These are phyloP conservation scores for Nymphaea thermarum DNA, from an alignment of 164 flowering plant genomes.

Conservation along the genomic window DNA sequence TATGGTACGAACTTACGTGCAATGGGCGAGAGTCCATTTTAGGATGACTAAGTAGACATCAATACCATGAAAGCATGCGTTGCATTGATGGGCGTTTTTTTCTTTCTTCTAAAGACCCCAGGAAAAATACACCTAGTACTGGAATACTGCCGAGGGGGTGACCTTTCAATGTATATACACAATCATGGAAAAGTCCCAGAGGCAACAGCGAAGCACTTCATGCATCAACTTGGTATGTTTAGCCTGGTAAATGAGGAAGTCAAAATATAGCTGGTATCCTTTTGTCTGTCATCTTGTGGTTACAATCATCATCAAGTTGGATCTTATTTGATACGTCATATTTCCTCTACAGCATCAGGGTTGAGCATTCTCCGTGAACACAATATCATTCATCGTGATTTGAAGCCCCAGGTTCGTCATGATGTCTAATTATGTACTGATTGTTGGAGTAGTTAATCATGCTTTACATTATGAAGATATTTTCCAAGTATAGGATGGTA, in stretches of 20 bases:
- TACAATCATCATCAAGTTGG: not conserved
- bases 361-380: constrained; percentile 76
- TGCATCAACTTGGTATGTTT: constrained; percentile 78
- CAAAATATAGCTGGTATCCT: not conserved
- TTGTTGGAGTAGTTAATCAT: no score
- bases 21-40: no score
- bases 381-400: constrained; percentile 85
- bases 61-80: no score
- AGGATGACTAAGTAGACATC: no score
- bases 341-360: constrained; percentile 57
- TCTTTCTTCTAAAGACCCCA: constrained; percentile 32
- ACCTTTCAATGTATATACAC: constrained; percentile 73
- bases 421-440: not conserved
- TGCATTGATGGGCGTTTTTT: not conserved
- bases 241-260: not conserved
- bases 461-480: no score
- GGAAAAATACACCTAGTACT: constrained; percentile 81
- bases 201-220: constrained; percentile 77
- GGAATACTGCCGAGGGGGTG: constrained; percentile 96
- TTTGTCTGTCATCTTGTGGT: not conserved
- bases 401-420: constrained; percentile 88
- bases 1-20: no score
- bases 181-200: constrained; percentile 76
- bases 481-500: no score
- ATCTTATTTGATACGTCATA: not conserved